A percentile compares a stretch with the other conserved stretches of the same genome.
These are phyloP conservation scores for Hypoxylon lenormandii DNA, from an alignment of 495 filamentous ascomycete species.

Conservation along the genomic window DNA sequence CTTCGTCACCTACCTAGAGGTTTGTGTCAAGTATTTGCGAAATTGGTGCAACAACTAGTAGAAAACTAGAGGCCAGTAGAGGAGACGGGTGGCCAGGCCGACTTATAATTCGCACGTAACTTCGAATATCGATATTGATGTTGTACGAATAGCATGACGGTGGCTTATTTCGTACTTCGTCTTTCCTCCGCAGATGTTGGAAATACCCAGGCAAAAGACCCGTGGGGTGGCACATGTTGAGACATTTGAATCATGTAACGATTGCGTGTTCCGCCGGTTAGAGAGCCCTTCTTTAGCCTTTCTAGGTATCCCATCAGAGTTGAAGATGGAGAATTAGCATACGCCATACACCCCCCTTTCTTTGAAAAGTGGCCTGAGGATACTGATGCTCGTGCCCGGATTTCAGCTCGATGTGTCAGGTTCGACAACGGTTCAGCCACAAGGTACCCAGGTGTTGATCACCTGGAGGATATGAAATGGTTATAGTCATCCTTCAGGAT, in stretches of 20 bases:
- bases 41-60: not conserved
- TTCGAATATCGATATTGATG: not conserved
- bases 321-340: not conserved
- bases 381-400: slow-evolving; percentile 1
- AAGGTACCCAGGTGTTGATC: slow-evolving; percentile 19
- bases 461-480: slow-evolving; percentile 12
- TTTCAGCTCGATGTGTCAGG: slow-evolving; percentile 11
- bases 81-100: not conserved
- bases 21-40: slow-evolving; percentile 5
- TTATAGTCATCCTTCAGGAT: slow-evolving; percentile 32
- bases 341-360: slow-evolving; percentile 17
- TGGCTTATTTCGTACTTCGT: slow-evolving; percentile 24
- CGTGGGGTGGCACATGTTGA: slow-evolving; percentile 25
- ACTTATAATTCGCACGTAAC: slow-evolving; percentile 8
- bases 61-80: slow-evolving; percentile 4
- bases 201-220: slow-evolving; percentile 5
- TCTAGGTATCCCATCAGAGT: slow-evolving; percentile 14
- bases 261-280: slow-evolving; percentile 20
- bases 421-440: slow-evolving; percentile 28
- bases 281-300: slow-evolving; percentile 1
- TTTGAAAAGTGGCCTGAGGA: slow-evolving; percentile 18
- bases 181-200: slow-evolving; percentile 13
- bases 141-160: slow-evolving; percentile 16
- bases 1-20: not conserved
- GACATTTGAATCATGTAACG: slow-evolving; percentile 15